A percentile compares a stretch with the other conserved stretches of the same genome.
phyloP scores from a whole-genome alignment of 1,284 basidiomycete genomes.

The Pholiota adiposa region DNA sequence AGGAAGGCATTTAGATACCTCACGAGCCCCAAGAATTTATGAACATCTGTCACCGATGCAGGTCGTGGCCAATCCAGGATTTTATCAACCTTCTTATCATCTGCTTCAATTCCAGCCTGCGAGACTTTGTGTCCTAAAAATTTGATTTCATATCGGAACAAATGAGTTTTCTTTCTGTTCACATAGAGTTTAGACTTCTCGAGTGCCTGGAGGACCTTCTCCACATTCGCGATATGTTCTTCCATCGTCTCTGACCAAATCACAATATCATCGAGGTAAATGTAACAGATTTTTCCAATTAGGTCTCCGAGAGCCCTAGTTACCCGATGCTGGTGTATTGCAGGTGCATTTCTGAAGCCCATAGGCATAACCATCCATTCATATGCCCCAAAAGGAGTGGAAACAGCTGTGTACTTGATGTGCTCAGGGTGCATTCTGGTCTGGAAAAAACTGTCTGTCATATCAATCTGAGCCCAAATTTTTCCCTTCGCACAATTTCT shows the following conservation, averaged over 20 bases:
- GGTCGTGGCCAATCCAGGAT: slow-evolving; percentile 42
- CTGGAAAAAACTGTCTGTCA: slow-evolving; percentile 48
- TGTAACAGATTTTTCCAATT: slow-evolving; percentile 33
- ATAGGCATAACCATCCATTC: slow-evolving; percentile 36
- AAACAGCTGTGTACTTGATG: slow-evolving; percentile 39
- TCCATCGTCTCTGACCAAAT: slow-evolving; percentile 42
- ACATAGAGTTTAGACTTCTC: slow-evolving; percentile 6
- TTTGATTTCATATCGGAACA: slow-evolving; percentile 23
- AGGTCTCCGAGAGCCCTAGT: slow-evolving; percentile 30
- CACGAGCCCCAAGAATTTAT: slow-evolving; percentile 40
- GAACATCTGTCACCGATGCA: slow-evolving; percentile 29
- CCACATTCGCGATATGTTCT: slow-evolving; percentile 38
- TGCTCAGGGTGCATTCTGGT: slow-evolving; percentile 40
- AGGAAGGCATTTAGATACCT: slow-evolving; percentile 41
- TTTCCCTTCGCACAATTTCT: slow-evolving; percentile 35
- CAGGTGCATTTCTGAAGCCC: slow-evolving; percentile 38
- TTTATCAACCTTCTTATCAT: slow-evolving; percentile 35
- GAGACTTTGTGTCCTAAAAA: slow-evolving; percentile 38
- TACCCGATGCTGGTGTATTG: slow-evolving; percentile 40
- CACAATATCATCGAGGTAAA: slow-evolving; percentile 45
- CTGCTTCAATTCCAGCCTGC: slow-evolving; percentile 33
- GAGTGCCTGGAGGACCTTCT: slow-evolving; percentile 27
- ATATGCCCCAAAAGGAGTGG: slow-evolving; percentile 41
- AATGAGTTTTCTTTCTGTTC: slow-evolving; percentile 35
- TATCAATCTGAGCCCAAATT: slow-evolving; percentile 39